phyloP scores from a whole-genome alignment of 2,329 filamentous ascomycete species.

The Emmonsiellopsis sp. region DNA sequence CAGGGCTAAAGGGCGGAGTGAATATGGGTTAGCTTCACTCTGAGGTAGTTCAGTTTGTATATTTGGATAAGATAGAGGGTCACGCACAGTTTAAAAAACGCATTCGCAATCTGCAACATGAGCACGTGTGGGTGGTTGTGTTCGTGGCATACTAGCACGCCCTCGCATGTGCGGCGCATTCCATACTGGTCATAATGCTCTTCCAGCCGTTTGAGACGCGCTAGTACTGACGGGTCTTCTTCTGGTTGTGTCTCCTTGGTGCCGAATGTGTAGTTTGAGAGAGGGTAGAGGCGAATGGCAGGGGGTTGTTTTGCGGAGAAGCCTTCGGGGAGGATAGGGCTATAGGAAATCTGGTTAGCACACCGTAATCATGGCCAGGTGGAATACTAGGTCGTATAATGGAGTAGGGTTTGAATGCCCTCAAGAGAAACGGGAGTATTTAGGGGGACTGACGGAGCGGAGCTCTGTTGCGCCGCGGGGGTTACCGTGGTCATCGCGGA shows the following conservation, averaged over 20 bases:
- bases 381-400: neutral
- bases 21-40: neutral
- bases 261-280: conserved; percentile 98
- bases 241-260: conserved; percentile 98
- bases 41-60: neutral
- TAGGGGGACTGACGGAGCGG: conserved; percentile 46
- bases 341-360: conserved; percentile 15
- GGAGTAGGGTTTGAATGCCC: conserved; percentile 5
- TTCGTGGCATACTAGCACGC: conserved; percentile 94
- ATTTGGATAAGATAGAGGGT: neutral
- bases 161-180: conserved; percentile 96
- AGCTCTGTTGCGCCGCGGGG: conserved; percentile 64
- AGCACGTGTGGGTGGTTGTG: conserved; percentile 98
- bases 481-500: conserved; percentile 72
- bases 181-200: conserved; percentile 87
- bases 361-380: neutral
- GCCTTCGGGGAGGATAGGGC: conserved; percentile 65
- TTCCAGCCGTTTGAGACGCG: conserved; percentile 85
- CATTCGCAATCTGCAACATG: conserved; percentile 98
- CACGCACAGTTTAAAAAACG: conserved; percentile 85
- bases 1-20: conserved; percentile 48
- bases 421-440: neutral
- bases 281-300: conserved; percentile 83
- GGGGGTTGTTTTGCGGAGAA: conserved; percentile 86
- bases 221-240: conserved; percentile 91